Evolutionary conservation across 2,329 filamentous ascomycete species (phyloP), one percentile per base, ranked within the genome.

Genomic region (Cladosporium colombiae): DNA sequence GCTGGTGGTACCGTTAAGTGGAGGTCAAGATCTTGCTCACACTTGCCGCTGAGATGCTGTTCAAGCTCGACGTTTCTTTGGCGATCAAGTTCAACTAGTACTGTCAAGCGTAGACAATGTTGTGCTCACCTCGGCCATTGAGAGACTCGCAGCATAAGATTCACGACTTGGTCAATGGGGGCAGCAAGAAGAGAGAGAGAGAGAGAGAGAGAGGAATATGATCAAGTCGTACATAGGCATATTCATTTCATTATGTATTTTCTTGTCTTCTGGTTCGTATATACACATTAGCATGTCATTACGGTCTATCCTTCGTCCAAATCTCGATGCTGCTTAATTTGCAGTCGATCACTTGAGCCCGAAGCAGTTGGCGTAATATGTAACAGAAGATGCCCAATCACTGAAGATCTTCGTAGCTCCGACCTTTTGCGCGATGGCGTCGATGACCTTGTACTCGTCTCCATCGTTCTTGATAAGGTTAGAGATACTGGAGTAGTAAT

Each of bases 361-460:
- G 69, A 91, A 87, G 78, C 89, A 91, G 72, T 90, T 91, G 69
- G 88, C 89, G 76, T 90, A 91, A 70, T 89, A 91, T 0, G 88
- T 89, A 8, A 86, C 84, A 0, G 88, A 89, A 13, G 86, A 85
- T 18, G 85, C 84, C 89, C 89, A 91, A 74, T 91, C 89, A 4
- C 85, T 84, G 71, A 91, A 91, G 68, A 91, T 82, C 5, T 82
- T 87, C 33, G 79, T 76, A 16, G 89, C 85, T 0, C 85, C 84
- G 11, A 91, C 84, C 70, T 91, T 78, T 69, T 83, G 80, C 2
- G 81, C 84, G 66, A 92, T 78, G 1, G 89, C 87, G 70, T 91
- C 84, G 44, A 91, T 74, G n/a, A 91, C 80, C 29, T 82, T 84
- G 72, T 85, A 91, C 72, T 89, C 83, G 68, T 91, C 88, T 1